Evolutionary conservation across 805 yeast species (phyloP).

Genomic region (Zygoascus tannicola): DNA sequence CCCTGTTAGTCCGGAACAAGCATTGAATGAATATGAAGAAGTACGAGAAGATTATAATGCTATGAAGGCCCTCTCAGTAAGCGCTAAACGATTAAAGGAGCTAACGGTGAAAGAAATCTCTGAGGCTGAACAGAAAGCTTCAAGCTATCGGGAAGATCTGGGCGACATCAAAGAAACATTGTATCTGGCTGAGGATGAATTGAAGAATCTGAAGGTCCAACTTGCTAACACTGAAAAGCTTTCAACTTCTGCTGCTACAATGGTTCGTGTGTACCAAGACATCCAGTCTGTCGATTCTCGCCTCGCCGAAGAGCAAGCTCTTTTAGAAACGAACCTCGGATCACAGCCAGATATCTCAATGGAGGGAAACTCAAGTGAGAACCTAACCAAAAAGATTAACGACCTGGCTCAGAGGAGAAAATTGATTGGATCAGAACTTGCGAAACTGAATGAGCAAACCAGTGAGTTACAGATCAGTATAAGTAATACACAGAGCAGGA

Average conservation of each 20-base stretch:
- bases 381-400: conserved; percentile 16
- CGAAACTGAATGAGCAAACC: conserved; percentile 32
- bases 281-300: conserved; percentile 18
- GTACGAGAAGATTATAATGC: conserved; percentile 8
- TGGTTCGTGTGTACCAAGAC: conserved; percentile 24
- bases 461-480: conserved; percentile 38
- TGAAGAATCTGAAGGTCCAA: conserved; percentile 12
- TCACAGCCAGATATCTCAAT: conserved; percentile 5
- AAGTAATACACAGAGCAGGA: conserved; percentile 37
- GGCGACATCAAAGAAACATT: conserved; percentile 10
- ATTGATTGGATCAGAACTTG: conserved; percentile 30
- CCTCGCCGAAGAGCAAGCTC: conserved; percentile 18
- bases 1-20: conserved; percentile 26
- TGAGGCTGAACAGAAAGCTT: conserved; percentile 10
- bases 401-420: conserved; percentile 34
- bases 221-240: conserved; percentile 21
- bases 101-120: conserved; percentile 15
- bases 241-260: conserved; percentile 25
- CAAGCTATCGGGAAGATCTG: conserved; percentile 24
- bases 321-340: conserved; percentile 11
- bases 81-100: conserved; percentile 4
- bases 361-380: conserved; percentile 9
- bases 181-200: conserved; percentile 7
- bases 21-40: conserved; percentile 13
- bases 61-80: conserved; percentile 9